These are phyloP conservation scores for Thielaviopsis euricoi DNA, from an alignment of 2,329 filamentous ascomycete genomes.

Conservation along the genomic window DNA sequence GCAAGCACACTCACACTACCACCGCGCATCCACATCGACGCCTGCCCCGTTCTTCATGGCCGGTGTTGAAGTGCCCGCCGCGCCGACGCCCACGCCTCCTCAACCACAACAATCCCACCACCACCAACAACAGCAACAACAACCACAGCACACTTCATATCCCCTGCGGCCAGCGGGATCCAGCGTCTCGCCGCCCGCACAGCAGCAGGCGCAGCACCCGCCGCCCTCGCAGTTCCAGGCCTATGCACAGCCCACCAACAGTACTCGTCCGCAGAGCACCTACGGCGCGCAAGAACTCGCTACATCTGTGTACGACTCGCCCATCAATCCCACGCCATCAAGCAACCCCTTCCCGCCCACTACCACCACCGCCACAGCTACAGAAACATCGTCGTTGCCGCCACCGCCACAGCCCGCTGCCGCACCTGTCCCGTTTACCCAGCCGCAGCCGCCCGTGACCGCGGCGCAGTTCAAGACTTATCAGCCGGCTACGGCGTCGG, in stretches of 20 bases:
- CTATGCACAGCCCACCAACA: conserved; percentile 31
- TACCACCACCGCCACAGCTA: conserved; percentile 13
- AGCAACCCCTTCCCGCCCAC: conserved; percentile 18
- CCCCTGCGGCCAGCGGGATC: conserved; percentile 23
- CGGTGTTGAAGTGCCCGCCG: conserved; percentile 35
- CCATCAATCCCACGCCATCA: conserved; percentile 38
- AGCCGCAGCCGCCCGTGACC: conserved; percentile 15
- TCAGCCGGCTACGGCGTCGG: background rate
- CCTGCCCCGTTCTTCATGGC: conserved; percentile 51
- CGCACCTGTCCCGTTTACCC: conserved; percentile 8
- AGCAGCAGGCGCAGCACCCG: conserved; percentile 15
- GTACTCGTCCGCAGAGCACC: conserved; percentile 46
- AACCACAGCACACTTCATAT: conserved; percentile 20
- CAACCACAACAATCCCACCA: conserved; percentile 27
- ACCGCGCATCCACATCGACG: conserved; percentile 31
- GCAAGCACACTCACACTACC: conserved; percentile 33
- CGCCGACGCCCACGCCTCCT: conserved; percentile 14
- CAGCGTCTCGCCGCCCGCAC: background rate
- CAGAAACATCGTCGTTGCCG: conserved; percentile 17
- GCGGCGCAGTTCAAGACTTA: conserved; percentile 9
- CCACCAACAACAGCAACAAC: no score
- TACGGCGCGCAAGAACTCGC: conserved; percentile 64
- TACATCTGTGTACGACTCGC: conserved; percentile 62
- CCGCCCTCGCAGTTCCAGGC: conserved; percentile 28
- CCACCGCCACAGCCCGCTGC: conserved; percentile 16